Percentiles rank a stretch among this genome's conserved stretches.
Evolutionary conservation across 306 rosid species (phyloP).

Genomic region (Erythrophleum fordii): DNA sequence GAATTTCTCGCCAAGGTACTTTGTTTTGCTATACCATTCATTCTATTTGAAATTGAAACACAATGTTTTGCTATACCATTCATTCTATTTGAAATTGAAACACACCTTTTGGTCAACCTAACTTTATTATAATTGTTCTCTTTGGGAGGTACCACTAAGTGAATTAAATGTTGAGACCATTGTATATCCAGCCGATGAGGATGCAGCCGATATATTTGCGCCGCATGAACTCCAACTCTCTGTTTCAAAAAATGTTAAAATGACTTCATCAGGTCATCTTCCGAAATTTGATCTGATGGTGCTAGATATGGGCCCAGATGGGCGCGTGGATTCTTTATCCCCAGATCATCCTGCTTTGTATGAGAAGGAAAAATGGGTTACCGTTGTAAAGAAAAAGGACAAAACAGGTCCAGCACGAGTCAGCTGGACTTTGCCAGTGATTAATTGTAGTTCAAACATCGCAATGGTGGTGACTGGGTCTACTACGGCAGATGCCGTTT

Average conservation of each 20-base stretch:
- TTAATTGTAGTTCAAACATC: slow-evolving; percentile 57
- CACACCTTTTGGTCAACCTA: too few relatives aligned
- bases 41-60: too few relatives aligned
- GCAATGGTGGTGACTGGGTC: slow-evolving; percentile 64
- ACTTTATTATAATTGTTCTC: background rate
- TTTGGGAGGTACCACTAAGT: too few relatives aligned
- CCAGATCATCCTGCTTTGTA: slow-evolving; percentile 50
- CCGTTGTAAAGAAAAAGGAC: background rate
- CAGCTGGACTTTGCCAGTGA: slow-evolving; percentile 34
- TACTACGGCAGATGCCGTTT: slow-evolving; percentile 52
- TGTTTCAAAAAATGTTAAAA: background rate
- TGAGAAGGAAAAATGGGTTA: background rate
- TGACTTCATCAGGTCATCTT: background rate
- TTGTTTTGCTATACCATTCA: too few relatives aligned
- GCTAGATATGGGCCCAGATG: slow-evolving; percentile 76
- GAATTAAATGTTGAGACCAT: too few relatives aligned
- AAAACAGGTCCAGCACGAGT: background rate
- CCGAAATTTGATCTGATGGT: slow-evolving; percentile 37
- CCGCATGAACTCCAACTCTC: background rate
- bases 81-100: too few relatives aligned
- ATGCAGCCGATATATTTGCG: background rate
- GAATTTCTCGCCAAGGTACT: background rate
- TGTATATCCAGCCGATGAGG: too few relatives aligned
- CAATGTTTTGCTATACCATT: too few relatives aligned
- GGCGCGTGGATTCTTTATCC: slow-evolving; percentile 67